Evolutionary conservation across 331 rosid genomes (phyloP), one percentile per base, ranked within the genome.

Genomic region (Spiraea crenata): DNA sequence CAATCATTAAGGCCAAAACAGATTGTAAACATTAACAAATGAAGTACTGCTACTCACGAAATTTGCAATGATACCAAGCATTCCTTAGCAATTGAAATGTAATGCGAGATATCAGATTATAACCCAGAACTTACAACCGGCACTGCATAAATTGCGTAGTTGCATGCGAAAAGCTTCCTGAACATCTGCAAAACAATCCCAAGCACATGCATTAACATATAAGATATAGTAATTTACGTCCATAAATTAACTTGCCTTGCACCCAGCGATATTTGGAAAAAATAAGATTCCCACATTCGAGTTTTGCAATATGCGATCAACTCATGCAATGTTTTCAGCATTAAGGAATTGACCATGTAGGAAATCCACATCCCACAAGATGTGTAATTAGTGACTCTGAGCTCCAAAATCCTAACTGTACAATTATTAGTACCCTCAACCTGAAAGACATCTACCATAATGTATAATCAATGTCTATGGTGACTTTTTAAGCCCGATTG

Each of bases 121-220:
- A 3, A 55, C 48, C 56, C 19, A 65, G 15, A 65, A 3, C 34
- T 31, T 47, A 42, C 15, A 25, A 46, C 34, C n/a, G 44, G 44
- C 55, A 8, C 31, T 25, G 44, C 64, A 20, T 25, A 17, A 49
- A 31, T 40, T 31, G 63, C 41, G 7, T 4, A 14, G 42, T 55
- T 55, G 63, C 35, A 5, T 56, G 41, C 51, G 7, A 56, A 7
- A 70, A 7, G 25, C 74, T 56, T 31, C 17, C 4, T 7, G 25
- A 59, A 15, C 15, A 55, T 69, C 74, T 70, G 56, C 74, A 70
- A 56, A 42, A 56, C 6, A 56, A 45, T 54, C 55, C 63, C 42
- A 41, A 45, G 13, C 2, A 56, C 55, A 56, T 5, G 65, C n/a
- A 44, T 69, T 46, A 56, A 34, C 37, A 15, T 25, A 57, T 13